Percentiles rank a stretch among this genome's conserved stretches.
Conservation (phyloP, 495 filamentous ascomycete genomes). For the Hypoxylon fragiforme region DNA sequence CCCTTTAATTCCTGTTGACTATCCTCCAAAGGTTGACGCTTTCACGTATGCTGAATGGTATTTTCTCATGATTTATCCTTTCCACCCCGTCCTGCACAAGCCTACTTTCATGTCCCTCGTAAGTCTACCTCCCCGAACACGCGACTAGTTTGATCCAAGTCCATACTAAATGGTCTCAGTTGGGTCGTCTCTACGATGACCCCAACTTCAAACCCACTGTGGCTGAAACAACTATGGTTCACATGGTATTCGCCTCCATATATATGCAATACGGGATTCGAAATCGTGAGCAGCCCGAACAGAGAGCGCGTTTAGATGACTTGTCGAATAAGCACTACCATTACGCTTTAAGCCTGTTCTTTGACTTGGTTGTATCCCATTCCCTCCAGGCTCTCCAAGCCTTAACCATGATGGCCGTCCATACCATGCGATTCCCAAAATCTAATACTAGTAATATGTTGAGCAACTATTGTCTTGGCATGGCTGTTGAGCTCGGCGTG, state of each 20-base stretch:
- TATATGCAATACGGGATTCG: conserved; percentile 71
- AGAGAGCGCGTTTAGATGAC: conserved; percentile 57
- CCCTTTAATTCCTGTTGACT: conserved; percentile 56
- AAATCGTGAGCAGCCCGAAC: conserved; percentile 58
- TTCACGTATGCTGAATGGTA: conserved; percentile 70
- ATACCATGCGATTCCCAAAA: conserved; percentile 77
- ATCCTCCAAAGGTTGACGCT: conserved; percentile 61
- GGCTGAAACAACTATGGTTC: conserved; percentile 69
- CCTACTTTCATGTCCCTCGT: conserved; percentile 69
- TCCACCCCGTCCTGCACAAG: conserved; percentile 70
- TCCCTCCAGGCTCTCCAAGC: conserved; percentile 70
- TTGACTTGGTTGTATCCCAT: conserved; percentile 61
- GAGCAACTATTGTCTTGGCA: conserved; percentile 59
- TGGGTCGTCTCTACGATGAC: conserved; percentile 66
- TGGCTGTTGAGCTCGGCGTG: conserved; percentile 71
- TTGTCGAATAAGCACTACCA: conserved; percentile 75
- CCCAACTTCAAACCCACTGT: conserved; percentile 59
- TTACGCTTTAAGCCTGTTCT: conserved; percentile 68
- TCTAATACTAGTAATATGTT: conserved; percentile 71
- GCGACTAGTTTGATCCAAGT: background rate
- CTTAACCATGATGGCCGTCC: conserved; percentile 65
- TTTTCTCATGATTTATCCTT: conserved; percentile 71
- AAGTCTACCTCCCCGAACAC: conserved; percentile 33
- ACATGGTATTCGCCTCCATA: conserved; percentile 78
- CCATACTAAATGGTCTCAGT: conserved; percentile 42